phyloP scores from a whole-genome alignment of 148 eudicot species.

The Selenicereus undatus region DNA sequence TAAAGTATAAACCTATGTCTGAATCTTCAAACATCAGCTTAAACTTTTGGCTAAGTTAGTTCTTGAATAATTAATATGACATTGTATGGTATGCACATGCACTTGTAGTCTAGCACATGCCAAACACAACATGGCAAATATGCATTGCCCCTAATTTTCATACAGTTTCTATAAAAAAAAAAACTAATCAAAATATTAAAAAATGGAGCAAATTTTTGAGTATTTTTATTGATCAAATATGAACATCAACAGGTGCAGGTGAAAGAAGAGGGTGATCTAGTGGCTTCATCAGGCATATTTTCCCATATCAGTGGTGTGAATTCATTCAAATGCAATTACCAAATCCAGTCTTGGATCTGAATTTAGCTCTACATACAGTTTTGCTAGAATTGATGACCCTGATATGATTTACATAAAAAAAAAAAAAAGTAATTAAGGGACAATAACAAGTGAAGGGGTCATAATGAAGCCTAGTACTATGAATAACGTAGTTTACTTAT shows the following conservation, averaged over 20 bases:
- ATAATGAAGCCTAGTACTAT: too few relatives aligned
- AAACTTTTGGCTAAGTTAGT: too few relatives aligned
- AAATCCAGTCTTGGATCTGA: conserved; percentile 80
- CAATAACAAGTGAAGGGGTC: background rate
- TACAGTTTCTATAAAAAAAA: too few relatives aligned
- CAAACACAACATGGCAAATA: too few relatives aligned
- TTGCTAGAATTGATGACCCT: background rate
- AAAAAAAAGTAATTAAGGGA: background rate
- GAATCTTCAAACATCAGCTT: too few relatives aligned
- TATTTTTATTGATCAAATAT: background rate
- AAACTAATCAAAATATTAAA: too few relatives aligned
- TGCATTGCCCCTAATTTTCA: background rate
- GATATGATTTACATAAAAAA: background rate
- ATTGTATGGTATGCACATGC: too few relatives aligned
- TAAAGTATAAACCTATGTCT: too few relatives aligned
- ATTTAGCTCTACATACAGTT: background rate
- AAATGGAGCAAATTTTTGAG: background rate
- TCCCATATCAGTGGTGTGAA: conserved; percentile 76
- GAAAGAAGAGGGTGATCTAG: conserved; percentile 60
- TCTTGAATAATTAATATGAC: too few relatives aligned
- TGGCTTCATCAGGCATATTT: conserved; percentile 73
- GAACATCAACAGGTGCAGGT: conserved; percentile 36
- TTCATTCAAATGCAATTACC: conserved; percentile 78
- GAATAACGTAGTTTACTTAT: background rate
- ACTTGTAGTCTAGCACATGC: too few relatives aligned